Base-by-base conservation (phyloP, 345 rosid species). In the Citrus hindsii region DNA sequence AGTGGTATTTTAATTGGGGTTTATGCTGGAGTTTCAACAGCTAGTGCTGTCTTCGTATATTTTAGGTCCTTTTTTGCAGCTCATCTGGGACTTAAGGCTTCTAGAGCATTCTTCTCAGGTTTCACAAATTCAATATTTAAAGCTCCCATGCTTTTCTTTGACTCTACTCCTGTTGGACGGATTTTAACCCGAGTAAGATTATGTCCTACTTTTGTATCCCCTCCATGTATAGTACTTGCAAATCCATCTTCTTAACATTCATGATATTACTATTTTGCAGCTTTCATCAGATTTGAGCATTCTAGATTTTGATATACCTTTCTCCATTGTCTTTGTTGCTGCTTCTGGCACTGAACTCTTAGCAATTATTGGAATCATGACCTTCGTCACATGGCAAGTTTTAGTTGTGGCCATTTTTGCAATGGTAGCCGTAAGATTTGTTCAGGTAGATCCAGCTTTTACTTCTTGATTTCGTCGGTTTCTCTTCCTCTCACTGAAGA, bases 61-160 rank as follows among this genome's bases (percentile, higher is more conserved):
- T 33, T 85, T 25, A 87, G 94, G 71, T 77, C 94, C 40, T 32
- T 81, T 9, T 76, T 62, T 3, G 72, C 84, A n/a, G 93, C 92
- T 5, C 79, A 82, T 69, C 83, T 92, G 67, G 97, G 98, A 60
- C 75, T 92, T 42, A 88, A 82, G 85, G 90, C 94, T 79, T 94
- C 94, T 6, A 88, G 79, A 69, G 87, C 93, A 27, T 91, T 90
- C 88, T 91, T 91, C 83, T 88, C 90, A 28, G 89, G 91, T 69
- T 82, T 94, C 84, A 89, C 70, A 28, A 82, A 87, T 74, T 87
- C 97, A 32, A 74, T 94, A 2, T 89, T 92, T 60, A 87, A 82
- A 82, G 92, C 96, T 78, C 93, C 96, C 0, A 90, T 92, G 98
- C 87, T 88, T 48, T 93, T 93, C 86, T 92, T 92, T 58, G 92